Base-by-base conservation (phyloP, 177 flowering plant genomes). In the Vitis hybrid region DNA sequence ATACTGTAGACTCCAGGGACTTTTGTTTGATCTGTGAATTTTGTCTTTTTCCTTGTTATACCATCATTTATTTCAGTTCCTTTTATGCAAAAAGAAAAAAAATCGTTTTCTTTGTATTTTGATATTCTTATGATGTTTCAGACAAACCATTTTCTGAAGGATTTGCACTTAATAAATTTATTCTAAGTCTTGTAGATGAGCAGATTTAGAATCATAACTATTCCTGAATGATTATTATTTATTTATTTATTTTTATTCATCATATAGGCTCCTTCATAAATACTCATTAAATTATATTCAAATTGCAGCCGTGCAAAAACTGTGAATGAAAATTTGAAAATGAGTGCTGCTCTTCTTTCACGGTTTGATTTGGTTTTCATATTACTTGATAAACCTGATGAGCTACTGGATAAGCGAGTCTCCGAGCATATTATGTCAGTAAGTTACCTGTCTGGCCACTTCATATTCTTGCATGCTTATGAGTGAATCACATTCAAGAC, bases 351-450 rank as follows among this genome's bases (percentile, higher is more conserved):
- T 76, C 91, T 96, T 20, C 97, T 96, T 68, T 94, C 99, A 19
- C 86, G 99, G 59, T 96, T 96, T 81, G 99, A 96, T 85, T 81
- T 96, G 87, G 97, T 94, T 73, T 96, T 94, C 83, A 96, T 96
- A 72, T 86, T 96, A 76, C 95, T 96, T 10, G 99, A 96, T 78
- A 85, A 81, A 80, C 99, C 97, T 73, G 88, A 94, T 86, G 98
- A 94, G 78, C 68, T 86, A 57, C 77, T 88, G 82, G 99, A 96
- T 71, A 96, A 91, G 83, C 84, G 85, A 66, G 83, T 96, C 2
- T 92, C 99, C 0, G 98, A 96, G 62, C 98, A 96, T 82, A 96
- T 96, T 51, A 92, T 96, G 89, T 92, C 95, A 66, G 99, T 92
- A 88, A 89, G 97, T 87, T 66, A 54, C 47, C 66, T 56, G 24